Evolutionary conservation across 768 basidiomycete genomes (phyloP), one percentile per base, ranked within the genome.

Genomic region (Suillus placidus): DNA sequence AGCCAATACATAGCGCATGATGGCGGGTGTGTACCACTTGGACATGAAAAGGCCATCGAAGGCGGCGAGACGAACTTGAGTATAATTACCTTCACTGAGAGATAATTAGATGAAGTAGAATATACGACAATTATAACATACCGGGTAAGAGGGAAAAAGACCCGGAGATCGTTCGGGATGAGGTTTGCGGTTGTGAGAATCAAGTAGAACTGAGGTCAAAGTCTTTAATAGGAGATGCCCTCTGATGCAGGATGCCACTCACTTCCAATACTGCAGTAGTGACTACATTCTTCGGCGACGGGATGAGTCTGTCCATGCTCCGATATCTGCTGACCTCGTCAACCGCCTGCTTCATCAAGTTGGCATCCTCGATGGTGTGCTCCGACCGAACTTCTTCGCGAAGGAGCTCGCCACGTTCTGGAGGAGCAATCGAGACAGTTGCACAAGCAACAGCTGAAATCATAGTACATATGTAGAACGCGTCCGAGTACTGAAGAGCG

Each of bases 11-110:
- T 98, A 98, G 16, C 88, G 87, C 87, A 93, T 92, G 70, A 96
- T 88, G 71, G 87, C 85, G 42, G 89, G 88, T 2, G 89, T 84
- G 74, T 94, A 90, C 94, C 95, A 91, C 78, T 94, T 90, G 64
- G 91, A 91, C 74, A 95, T 79, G 82, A 97, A 90, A 12, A 99
- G 83, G 40, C 94, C 93, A 77, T 99, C 97, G 70, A 99, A 97
- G 4, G 97, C 97, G 5, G 93, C 89, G 54, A 94, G 85, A 55
- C 97, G 90, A 54, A 99, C 93, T 73, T 93, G 91, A 3, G 90
- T 90, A 71, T 91, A 95, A 73, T 98, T 97, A 47, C 97, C 97
- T 78, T 97, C 95, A 32, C 96, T 96, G 69, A 34, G 66, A 63
- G 43, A 20, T 54, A 55, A 65, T 71, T n/a, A 72, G 67, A 60